phyloP scores from a whole-genome alignment of 2,329 filamentous ascomycete genomes.

The Botrytis aclada region DNA sequence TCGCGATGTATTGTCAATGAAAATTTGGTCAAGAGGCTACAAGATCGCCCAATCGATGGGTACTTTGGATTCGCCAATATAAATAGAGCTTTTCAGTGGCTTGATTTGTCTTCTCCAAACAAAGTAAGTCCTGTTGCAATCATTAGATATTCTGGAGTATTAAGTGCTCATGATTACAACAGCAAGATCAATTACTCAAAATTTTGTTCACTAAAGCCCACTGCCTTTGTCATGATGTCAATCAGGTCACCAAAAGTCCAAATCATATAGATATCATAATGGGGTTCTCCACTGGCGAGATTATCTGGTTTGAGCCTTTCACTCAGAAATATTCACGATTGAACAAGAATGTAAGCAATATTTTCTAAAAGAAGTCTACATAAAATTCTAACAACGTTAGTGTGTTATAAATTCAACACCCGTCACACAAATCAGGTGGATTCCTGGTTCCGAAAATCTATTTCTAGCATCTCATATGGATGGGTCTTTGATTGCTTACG shows the following conservation, averaged over 20 bases:
- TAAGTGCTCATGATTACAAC: conserved; percentile 33
- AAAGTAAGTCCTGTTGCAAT: conserved; percentile 49
- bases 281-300: conserved; percentile 94
- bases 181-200: conserved; percentile 90
- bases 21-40: conserved; percentile 69
- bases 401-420: conserved; percentile 84
- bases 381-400: conserved; percentile 42
- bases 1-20: conserved; percentile 95
- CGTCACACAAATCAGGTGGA: conserved; percentile 85
- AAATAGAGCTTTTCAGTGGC: conserved; percentile 93
- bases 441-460: conserved; percentile 88
- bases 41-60: conserved; percentile 74
- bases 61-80: conserved; percentile 93
- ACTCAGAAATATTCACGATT: conserved; percentile 92
- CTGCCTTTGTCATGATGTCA: conserved; percentile 91
- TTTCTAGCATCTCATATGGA: conserved; percentile 93
- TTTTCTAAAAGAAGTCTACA: background rate
- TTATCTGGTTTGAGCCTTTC: conserved; percentile 98
- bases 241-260: conserved; percentile 72
- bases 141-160: background rate
- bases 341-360: conserved; percentile 77
- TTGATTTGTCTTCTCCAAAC: conserved; percentile 74
- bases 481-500: conserved; percentile 86
- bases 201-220: conserved; percentile 96
- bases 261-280: conserved; percentile 87